Base-by-base conservation (phyloP, 1,139 yeast genomes). In the Magnusiomyces fungicola region DNA sequence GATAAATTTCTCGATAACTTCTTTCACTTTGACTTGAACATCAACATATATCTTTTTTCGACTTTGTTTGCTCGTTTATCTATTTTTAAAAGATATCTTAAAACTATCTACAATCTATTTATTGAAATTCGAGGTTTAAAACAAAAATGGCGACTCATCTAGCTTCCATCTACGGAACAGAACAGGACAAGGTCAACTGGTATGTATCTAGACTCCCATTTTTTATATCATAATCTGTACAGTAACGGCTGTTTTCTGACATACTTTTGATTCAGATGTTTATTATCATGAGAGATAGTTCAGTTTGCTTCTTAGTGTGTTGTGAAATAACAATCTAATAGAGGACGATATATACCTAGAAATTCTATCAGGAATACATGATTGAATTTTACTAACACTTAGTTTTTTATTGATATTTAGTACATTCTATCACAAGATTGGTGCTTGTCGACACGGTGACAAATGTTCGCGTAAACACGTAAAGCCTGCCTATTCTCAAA, bases 381-480 rank as follows among this genome's bases (percentile, higher is more conserved):
- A n/a, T n/a, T n/a, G n/a, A n/a, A n/a, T n/a, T n/a, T n/a, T 19
- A 37, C 50, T 27, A 59, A 60, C 59, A 59, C 54, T 32, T 43
- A 3, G 6, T 41, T 41, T 6, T 24, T 16, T 9, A 14, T 4
- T 27, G 27, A 18, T 42, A 6, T 3, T 7, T 42, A 55, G 78
- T 57, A 69, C 76, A 42, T 90, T 90, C 65, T 90, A 83, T 66
- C 74, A 76, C 55, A 86, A 83, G 63, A 86, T 89, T 39, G 97
- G 97, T 1, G 95, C 96, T 0, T 90, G 97, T 63, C 74, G 97
- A 52, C 97, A 90, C 64, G 97, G 97, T 1, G 92, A 83, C 54
- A 83, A 81, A 59, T 90, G 97, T 62, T 82, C 92, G 12, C 73
- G 94, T 58, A 75, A 75, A 51, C 97, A 90, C 63, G 72, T 77